Conservation (phyloP, 768 basidiomycete species). For the Russula emetica region DNA sequence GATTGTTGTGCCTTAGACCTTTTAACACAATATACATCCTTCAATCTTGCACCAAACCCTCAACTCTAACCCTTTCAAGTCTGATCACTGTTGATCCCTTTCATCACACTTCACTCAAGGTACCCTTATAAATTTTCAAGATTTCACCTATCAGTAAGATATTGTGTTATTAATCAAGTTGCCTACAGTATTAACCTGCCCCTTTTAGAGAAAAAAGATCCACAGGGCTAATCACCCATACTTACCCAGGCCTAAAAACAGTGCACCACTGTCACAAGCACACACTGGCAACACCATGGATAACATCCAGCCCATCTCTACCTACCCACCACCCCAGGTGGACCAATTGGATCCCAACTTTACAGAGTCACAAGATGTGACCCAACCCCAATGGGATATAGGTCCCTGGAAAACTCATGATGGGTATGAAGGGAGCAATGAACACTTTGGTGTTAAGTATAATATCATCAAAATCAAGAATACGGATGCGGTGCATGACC, state of each 20-base stretch:
- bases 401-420: neutral
- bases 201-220: neutral
- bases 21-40: neutral
- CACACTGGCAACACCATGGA: neutral
- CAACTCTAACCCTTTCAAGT: neutral
- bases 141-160: conserved; percentile 19
- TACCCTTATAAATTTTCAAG: neutral
- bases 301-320: neutral
- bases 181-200: neutral
- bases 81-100: too few relatives aligned
- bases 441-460: neutral
- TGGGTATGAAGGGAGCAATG: neutral
- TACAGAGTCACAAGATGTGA: neutral
- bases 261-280: neutral
- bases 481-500: neutral
- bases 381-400: too few relatives aligned
- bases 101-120: neutral
- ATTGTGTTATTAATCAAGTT: neutral
- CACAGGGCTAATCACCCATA: conserved; percentile 3
- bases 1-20: neutral
- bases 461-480: conserved; percentile 18
- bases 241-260: neutral
- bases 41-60: neutral
- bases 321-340: neutral
- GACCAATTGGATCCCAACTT: neutral